Evolutionary conservation across 2,329 filamentous ascomycete species (phyloP).

Genomic region (Alternaria triticina): DNA sequence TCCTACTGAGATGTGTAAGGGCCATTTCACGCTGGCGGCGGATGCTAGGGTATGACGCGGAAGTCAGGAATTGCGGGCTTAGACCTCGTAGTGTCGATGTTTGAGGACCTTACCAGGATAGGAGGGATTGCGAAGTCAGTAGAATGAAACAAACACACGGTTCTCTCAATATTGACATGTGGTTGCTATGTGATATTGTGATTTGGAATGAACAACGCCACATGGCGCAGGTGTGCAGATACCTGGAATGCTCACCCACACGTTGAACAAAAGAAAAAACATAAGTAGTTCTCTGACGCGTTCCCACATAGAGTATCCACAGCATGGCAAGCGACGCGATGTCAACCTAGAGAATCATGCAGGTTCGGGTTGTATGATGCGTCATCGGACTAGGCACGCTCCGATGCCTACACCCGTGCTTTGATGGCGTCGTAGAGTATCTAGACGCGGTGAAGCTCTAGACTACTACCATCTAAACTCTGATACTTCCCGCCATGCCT

Average conservation of each 20-base stretch:
- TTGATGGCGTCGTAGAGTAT: not conserved
- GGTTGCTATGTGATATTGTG: not conserved
- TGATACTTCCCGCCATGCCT: not conserved
- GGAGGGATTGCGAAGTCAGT: not conserved
- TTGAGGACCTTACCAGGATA: not conserved
- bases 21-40: not conserved
- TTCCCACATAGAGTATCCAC: not conserved
- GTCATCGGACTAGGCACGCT: slow-evolving; percentile 1
- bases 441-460: not conserved
- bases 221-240: not conserved
- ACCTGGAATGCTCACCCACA: not conserved
- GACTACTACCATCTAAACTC: not conserved
- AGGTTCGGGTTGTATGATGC: not conserved
- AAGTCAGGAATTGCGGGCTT: not conserved
- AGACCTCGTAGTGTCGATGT: not conserved
- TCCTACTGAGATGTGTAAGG: too few species aligned
- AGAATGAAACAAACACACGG: not conserved
- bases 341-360: not conserved
- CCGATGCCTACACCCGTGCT: slow-evolving; percentile 1
- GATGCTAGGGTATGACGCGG: too few species aligned
- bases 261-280: not conserved
- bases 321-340: not conserved
- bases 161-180: not conserved
- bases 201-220: not conserved
- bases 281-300: not conserved